Conservation (phyloP, 768 basidiomycete genomes). For the Candolleomyces efflorescens region DNA sequence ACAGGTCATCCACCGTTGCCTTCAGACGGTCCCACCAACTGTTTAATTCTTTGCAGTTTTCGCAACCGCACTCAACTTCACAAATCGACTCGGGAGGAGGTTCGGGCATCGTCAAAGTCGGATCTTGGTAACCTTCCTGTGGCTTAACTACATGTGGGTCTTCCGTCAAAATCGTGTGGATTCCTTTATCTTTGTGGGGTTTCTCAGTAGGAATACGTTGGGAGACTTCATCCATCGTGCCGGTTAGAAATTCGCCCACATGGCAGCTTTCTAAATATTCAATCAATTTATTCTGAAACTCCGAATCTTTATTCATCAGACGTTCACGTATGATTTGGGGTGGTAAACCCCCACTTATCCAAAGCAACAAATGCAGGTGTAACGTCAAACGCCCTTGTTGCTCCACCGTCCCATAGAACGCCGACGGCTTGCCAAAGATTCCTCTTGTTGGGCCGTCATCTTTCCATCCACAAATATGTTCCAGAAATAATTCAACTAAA, state of each 20-base stretch:
- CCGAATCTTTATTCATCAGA: not conserved
- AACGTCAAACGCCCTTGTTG: constrained; percentile 10
- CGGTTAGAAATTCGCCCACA: not conserved
- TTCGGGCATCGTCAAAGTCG: too few species aligned
- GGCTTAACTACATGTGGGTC: too few species aligned
- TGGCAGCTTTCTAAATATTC: not conserved
- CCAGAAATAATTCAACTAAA: not conserved
- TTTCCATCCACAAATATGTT: not conserved
- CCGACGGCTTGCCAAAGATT: not conserved
- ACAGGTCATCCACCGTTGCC: constrained; percentile 3
- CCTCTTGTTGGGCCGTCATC: not conserved
- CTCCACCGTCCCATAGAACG: constrained; percentile 29
- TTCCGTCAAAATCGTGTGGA: not conserved
- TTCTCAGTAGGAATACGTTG: too few species aligned
- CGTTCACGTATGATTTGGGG: not conserved
- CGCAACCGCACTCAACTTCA: not conserved
- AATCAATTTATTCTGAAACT: not conserved
- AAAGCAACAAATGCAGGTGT: constrained; percentile 9
- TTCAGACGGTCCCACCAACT: not conserved
- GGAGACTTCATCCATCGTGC: not conserved
- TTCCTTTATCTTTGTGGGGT: not conserved
- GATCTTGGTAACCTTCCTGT: too few species aligned
- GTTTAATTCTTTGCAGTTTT: not conserved
- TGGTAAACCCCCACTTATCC: not conserved
- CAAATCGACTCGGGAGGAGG: too few species aligned